A percentile compares a stretch with the other conserved stretches of the same genome.
phyloP scores from a whole-genome alignment of 768 basidiomycete species.

The Inosperma sp. region DNA sequence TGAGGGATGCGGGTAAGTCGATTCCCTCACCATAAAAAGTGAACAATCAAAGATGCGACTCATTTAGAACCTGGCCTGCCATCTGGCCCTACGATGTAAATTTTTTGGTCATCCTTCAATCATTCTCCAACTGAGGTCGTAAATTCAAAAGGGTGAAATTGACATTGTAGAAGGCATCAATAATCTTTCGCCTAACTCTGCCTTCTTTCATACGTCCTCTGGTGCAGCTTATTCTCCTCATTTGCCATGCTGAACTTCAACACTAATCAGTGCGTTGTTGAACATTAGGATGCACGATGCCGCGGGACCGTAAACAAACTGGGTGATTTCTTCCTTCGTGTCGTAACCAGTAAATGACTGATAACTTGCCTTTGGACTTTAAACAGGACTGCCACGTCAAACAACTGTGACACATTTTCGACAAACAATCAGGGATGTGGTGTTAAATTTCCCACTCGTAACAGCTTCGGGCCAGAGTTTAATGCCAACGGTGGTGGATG shows the following conservation, averaged over 20 bases:
- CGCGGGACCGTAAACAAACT: conserved; percentile 37
- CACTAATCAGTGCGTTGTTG: conserved; percentile 3
- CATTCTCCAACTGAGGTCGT: background rate
- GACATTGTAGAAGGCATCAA: conserved; percentile 60
- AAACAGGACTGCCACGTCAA: conserved; percentile 32
- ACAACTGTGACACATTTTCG: conserved; percentile 47
- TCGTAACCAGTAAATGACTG: background rate
- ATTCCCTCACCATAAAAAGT: conserved; percentile 4
- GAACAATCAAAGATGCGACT: conserved; percentile 3
- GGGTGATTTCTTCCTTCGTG: conserved; percentile 35
- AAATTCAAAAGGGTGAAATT: conserved; percentile 35
- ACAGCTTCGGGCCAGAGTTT: conserved; percentile 55
- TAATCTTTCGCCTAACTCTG: conserved; percentile 45
- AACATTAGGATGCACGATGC: conserved; percentile 56
- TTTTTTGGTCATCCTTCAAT: background rate
- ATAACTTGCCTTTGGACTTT: conserved; percentile 28
- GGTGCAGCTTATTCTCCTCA: conserved; percentile 25
- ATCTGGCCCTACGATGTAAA: conserved; percentile 32
- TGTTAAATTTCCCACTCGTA: conserved; percentile 37
- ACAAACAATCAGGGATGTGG: conserved; percentile 56
- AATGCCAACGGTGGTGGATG: conserved; percentile 60
- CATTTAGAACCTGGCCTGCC: conserved; percentile 44
- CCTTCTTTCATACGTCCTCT: conserved; percentile 41
- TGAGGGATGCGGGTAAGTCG: conserved; percentile 44
- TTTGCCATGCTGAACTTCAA: background rate